phyloP scores from a whole-genome alignment of 768 basidiomycete species.

The Boletus pseudo-olivaceus region DNA sequence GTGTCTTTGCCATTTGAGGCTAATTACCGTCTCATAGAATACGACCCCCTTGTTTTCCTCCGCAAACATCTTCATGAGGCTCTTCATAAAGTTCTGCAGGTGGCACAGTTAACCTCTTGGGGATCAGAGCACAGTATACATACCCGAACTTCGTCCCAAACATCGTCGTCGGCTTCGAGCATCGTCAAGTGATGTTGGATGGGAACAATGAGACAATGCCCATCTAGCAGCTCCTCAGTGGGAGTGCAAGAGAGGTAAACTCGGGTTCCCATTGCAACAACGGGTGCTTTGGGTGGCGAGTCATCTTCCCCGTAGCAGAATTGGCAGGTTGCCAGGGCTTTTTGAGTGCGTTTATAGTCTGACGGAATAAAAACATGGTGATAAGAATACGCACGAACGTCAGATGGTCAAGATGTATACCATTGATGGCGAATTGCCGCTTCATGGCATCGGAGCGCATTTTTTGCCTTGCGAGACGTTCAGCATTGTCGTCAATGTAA shows the following conservation, averaged over 20 bases:
- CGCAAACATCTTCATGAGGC: slow-evolving; percentile 91
- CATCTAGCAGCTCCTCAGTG: slow-evolving; percentile 83
- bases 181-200: slow-evolving; percentile 90
- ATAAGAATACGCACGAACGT: not conserved
- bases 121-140: slow-evolving; percentile 23
- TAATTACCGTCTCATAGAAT: slow-evolving; percentile 93
- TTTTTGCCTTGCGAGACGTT: slow-evolving; percentile 86
- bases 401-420: slow-evolving; percentile 38
- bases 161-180: slow-evolving; percentile 94
- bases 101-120: not conserved
- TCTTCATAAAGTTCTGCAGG: slow-evolving; percentile 77
- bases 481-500: slow-evolving; percentile 96
- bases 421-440: slow-evolving; percentile 93
- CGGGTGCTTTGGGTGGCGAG: slow-evolving; percentile 78
- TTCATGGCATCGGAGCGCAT: slow-evolving; percentile 97
- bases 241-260: slow-evolving; percentile 88
- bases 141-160: slow-evolving; percentile 96
- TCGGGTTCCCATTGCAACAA: slow-evolving; percentile 88
- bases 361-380: not conserved
- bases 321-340: slow-evolving; percentile 77
- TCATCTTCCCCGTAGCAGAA: slow-evolving; percentile 95
- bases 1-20: slow-evolving; percentile 83
- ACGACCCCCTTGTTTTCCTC: slow-evolving; percentile 91
- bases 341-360: slow-evolving; percentile 97
- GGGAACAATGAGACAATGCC: slow-evolving; percentile 94